phyloP scores from a whole-genome alignment of 2,329 filamentous ascomycete species.

The Monilinia fructigena region DNA sequence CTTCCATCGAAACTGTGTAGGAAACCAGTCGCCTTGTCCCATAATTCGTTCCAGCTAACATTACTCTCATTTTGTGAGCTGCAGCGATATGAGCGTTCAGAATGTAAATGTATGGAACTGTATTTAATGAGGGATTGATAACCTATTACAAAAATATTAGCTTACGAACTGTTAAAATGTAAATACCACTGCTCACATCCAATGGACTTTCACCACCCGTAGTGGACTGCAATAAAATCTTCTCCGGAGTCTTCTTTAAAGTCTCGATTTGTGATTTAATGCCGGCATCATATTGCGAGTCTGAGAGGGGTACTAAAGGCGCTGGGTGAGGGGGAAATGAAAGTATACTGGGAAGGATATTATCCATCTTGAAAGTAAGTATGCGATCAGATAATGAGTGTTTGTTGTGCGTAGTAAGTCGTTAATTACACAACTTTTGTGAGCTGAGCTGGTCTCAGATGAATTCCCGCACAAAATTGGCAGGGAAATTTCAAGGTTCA shows the following conservation, averaged over 20 bases:
- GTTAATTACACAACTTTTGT: background rate
- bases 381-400: conserved; percentile 14
- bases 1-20: conserved; percentile 49
- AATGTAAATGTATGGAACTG: conserved; percentile 57
- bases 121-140: conserved; percentile 55
- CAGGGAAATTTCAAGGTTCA: background rate
- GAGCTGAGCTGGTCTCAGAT: background rate
- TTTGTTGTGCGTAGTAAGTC: background rate
- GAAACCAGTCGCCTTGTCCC: conserved; percentile 47
- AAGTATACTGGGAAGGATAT: conserved; percentile 42
- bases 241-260: conserved; percentile 42
- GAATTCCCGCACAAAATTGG: background rate
- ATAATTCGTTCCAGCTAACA: conserved; percentile 42
- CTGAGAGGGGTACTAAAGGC: conserved; percentile 38
- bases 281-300: conserved; percentile 46
- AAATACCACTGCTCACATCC: conserved; percentile 38
- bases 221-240: conserved; percentile 39
- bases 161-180: background rate
- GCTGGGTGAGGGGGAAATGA: conserved; percentile 44
- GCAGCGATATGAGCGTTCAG: conserved; percentile 50
- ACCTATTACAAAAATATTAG: conserved; percentile 31
- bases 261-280: conserved; percentile 43
- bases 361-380: conserved; percentile 36
- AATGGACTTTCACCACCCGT: conserved; percentile 41
- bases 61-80: conserved; percentile 39